phyloP scores from a whole-genome alignment of 2,329 filamentous ascomycete species.

The Ophiocordyceps camponoti-rufipedis region DNA sequence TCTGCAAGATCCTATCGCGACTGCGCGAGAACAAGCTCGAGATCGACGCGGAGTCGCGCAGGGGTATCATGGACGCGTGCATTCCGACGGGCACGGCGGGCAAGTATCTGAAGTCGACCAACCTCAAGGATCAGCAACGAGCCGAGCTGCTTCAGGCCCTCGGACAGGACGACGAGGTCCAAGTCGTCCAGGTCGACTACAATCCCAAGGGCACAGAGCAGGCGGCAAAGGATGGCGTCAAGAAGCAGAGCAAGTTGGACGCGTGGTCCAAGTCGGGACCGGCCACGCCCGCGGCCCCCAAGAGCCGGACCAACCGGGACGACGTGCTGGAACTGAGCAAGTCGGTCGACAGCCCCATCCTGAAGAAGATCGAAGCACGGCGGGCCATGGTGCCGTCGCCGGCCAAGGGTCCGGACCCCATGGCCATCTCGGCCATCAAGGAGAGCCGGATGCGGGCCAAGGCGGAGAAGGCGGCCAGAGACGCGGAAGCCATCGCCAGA shows the following conservation, averaged over 20 bases:
- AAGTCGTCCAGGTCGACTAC: slow-evolving; percentile 24
- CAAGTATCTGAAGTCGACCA: slow-evolving; percentile 49
- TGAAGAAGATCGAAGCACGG: slow-evolving; percentile 26
- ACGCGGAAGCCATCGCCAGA: slow-evolving; percentile 52
- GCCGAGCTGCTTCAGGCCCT: slow-evolving; percentile 57
- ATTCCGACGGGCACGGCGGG: slow-evolving; percentile 34
- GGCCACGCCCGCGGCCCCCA: slow-evolving; percentile 6
- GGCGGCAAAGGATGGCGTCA: slow-evolving; percentile 17
- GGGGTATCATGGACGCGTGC: slow-evolving; percentile 48
- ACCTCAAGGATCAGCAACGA: slow-evolving; percentile 64
- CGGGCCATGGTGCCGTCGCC: slow-evolving; percentile 6
- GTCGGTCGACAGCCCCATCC: slow-evolving; percentile 26
- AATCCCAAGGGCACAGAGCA: slow-evolving; percentile 7
- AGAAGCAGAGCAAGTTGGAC: slow-evolving; percentile 43
- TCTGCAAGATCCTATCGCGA: slow-evolving; percentile 67
- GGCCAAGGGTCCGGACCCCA: slow-evolving; percentile 15
- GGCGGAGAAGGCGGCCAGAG: slow-evolving; percentile 55
- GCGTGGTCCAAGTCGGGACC: slow-evolving; percentile 37
- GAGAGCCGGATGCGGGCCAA: slow-evolving; percentile 58
- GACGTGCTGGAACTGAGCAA: slow-evolving; percentile 27
- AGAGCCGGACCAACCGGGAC: slow-evolving; percentile 22
- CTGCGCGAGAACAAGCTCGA: slow-evolving; percentile 62
- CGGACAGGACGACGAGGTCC: slow-evolving; percentile 36
- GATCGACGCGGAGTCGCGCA: slow-evolving; percentile 40
- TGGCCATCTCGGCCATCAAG: slow-evolving; percentile 31